Evolutionary conservation across 2,329 filamentous ascomycete species (phyloP).

Genomic region (Thelonectria olida): DNA sequence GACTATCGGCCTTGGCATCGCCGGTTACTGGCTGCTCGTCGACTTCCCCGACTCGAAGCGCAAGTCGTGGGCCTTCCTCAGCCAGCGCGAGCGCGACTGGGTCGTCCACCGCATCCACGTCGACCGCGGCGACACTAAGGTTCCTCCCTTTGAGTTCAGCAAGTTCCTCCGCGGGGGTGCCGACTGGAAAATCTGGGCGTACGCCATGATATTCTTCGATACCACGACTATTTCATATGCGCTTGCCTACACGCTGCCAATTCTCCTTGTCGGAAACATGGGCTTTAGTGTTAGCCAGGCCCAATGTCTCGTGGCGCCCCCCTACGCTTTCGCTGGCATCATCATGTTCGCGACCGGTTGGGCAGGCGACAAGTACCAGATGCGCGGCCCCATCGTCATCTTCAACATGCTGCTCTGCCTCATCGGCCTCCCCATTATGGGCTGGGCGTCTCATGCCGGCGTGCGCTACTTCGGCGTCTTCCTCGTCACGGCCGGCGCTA

Average conservation of each 20-base stretch:
- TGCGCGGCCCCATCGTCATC: constrained; percentile 73
- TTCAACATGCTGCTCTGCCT: constrained; percentile 73
- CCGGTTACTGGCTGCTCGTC: constrained; percentile 66
- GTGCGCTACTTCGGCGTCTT: constrained; percentile 81
- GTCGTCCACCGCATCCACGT: constrained; percentile 62
- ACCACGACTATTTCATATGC: constrained; percentile 79
- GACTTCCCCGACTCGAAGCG: constrained; percentile 70
- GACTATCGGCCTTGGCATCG: constrained; percentile 61
- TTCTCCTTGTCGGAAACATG: constrained; percentile 73
- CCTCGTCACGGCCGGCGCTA: constrained; percentile 78
- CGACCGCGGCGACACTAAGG: constrained; percentile 66
- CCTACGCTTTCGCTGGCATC: constrained; percentile 72
- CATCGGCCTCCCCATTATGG: constrained; percentile 77
- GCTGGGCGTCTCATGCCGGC: constrained; percentile 64
- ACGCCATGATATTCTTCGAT: constrained; percentile 69
- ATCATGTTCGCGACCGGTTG: constrained; percentile 69
- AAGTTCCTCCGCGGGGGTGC: constrained; percentile 57
- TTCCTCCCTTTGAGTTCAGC: constrained; percentile 60
- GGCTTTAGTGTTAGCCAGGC: constrained; percentile 70
- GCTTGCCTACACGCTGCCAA: constrained; percentile 80
- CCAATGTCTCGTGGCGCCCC: constrained; percentile 77
- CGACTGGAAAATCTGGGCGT: constrained; percentile 70
- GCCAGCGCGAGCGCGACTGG: constrained; percentile 60
- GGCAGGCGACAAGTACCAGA: constrained; percentile 71
- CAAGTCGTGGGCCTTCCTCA: constrained; percentile 62